Percentiles rank a stretch among this genome's conserved stretches.
Conservation (phyloP, 208 protist genomes). For the Angomonas ambiguus region DNA sequence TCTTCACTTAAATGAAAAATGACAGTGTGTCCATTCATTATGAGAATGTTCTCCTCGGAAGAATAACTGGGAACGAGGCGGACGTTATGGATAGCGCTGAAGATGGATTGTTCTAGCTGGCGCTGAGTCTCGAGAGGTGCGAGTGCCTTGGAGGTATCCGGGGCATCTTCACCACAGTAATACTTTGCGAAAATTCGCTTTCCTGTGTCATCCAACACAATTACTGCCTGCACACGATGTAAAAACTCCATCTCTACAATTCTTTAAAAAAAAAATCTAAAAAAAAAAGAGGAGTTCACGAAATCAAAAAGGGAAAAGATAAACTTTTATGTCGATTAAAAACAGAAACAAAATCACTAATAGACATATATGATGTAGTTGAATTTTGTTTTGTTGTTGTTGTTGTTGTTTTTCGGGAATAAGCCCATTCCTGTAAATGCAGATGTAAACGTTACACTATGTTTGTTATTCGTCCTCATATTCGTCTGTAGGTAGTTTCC, state of each 20-base stretch:
- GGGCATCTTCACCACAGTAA: slow-evolving; percentile 64
- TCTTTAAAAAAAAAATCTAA: neutral
- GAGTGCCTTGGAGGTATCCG: slow-evolving; percentile 41
- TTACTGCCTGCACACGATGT: slow-evolving; percentile 79
- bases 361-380: neutral
- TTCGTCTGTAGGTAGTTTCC: neutral
- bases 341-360: slow-evolving; percentile 24
- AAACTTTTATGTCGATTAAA: neutral
- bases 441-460: neutral
- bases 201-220: slow-evolving; percentile 65
- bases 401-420: no score
- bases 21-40: slow-evolving; percentile 71
- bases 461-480: neutral
- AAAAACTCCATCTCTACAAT: slow-evolving; percentile 81
- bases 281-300: neutral
- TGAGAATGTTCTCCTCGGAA: slow-evolving; percentile 61
- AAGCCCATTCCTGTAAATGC: no score
- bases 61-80: slow-evolving; percentile 14
- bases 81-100: slow-evolving; percentile 32
- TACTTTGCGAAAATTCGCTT: slow-evolving; percentile 85
- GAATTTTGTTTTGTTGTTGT: no score
- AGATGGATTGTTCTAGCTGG: slow-evolving; percentile 52
- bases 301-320: neutral
- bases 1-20: slow-evolving; percentile 63
- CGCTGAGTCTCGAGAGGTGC: slow-evolving; percentile 59